These are phyloP conservation scores for Candida multigemmis DNA, from an alignment of 805 yeast genomes.

Conservation along the genomic window DNA sequence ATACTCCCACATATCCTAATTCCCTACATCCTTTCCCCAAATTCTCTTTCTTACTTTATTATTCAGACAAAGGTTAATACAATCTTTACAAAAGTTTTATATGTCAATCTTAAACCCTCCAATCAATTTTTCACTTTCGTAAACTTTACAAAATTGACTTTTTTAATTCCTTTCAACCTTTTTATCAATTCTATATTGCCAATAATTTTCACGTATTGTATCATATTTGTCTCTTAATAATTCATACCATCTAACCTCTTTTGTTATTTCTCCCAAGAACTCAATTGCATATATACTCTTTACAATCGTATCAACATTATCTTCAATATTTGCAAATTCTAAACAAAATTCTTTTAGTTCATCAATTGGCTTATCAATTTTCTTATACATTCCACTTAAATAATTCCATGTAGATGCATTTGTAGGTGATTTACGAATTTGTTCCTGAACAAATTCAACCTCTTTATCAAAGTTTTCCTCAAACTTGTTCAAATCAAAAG, in stretches of 20 bases:
- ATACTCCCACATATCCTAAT: too few species aligned
- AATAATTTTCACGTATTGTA: constrained; percentile 53
- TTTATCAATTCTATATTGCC: too few species aligned
- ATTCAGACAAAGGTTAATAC: too few species aligned
- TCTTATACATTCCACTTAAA: constrained; percentile 45
- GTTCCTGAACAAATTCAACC: constrained; percentile 37
- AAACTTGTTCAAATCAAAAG: constrained; percentile 9
- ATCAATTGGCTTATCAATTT: constrained; percentile 13
- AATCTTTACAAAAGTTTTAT: too few species aligned
- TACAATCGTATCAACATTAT: constrained; percentile 9
- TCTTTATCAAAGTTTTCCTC: constrained; percentile 30
- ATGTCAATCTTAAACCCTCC: too few species aligned
- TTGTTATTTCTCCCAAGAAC: constrained; percentile 59
- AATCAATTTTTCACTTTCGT: too few species aligned
- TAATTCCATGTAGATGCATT: constrained; percentile 88
- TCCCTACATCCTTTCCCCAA: too few species aligned
- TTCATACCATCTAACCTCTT: too few species aligned
- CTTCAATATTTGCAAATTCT: constrained; percentile 23
- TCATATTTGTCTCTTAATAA: constrained; percentile 47
- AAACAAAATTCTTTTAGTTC: constrained; percentile 38
- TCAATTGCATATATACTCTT: constrained; percentile 44
- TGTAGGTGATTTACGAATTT: constrained; percentile 59
- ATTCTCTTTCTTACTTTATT: too few species aligned
- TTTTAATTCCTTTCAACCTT: too few species aligned
- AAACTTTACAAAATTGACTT: too few species aligned